A percentile compares a stretch with the other conserved stretches of the same genome.
phyloP scores from a whole-genome alignment of 129 eudicot species.

The Arctium minus region DNA sequence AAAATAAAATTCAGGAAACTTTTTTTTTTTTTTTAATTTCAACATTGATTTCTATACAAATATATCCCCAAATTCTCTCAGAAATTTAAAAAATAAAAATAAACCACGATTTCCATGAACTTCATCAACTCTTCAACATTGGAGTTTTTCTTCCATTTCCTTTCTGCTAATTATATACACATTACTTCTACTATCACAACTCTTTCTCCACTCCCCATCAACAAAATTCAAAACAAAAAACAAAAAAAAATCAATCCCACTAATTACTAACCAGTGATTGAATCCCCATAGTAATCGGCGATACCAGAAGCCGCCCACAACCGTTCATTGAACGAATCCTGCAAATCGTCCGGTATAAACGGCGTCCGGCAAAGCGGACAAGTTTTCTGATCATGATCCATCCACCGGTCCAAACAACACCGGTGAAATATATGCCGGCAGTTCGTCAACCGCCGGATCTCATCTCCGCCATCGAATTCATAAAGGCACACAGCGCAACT shows the following conservation, averaged over 20 bases:
- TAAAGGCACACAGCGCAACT: conserved; percentile 87
- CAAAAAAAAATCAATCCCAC: not conserved
- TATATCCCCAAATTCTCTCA: not conserved
- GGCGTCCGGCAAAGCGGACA: conserved; percentile 88
- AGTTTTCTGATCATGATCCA: conserved; percentile 92
- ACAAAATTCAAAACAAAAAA: not conserved
- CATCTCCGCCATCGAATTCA: conserved; percentile 66
- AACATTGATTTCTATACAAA: not conserved
- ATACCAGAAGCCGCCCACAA: conserved; percentile 82
- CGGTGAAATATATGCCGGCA: conserved; percentile 87
- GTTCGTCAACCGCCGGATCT: conserved; percentile 79
- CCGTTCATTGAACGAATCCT: conserved; percentile 56
- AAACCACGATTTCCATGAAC: not conserved
- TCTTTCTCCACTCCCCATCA: not conserved
- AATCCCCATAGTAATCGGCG: conserved; percentile 56
- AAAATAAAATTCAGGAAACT: not conserved
- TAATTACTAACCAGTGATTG: conserved; percentile 42
- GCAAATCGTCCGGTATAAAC: conserved; percentile 64
- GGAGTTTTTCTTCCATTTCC: not conserved
- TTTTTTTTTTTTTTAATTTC: not conserved
- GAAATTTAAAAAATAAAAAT: too few species aligned
- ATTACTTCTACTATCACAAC: not conserved
- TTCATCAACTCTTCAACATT: not conserved
- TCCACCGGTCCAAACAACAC: conserved; percentile 91
- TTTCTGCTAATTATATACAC: not conserved